Evolutionary conservation across 495 filamentous ascomycete species (phyloP).

Genomic region (Neurospora sp.): DNA sequence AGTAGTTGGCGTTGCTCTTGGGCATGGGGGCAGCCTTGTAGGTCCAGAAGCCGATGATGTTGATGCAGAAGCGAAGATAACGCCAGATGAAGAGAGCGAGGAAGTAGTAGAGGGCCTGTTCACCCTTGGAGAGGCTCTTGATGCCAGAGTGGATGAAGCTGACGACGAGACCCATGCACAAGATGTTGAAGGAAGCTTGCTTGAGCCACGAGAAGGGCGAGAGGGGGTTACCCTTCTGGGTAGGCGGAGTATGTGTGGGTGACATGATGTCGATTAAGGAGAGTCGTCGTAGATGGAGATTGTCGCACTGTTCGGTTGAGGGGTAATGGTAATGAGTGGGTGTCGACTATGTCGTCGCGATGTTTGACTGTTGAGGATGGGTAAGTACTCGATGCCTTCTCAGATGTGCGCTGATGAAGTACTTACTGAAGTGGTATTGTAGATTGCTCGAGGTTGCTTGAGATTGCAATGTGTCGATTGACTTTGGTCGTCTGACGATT

Average conservation of each 20-base stretch:
- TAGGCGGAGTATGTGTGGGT: not conserved
- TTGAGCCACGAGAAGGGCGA: not conserved
- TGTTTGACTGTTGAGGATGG: not conserved
- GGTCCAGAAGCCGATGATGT: constrained; percentile 34
- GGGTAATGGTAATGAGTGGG: no score
- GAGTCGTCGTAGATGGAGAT: not conserved
- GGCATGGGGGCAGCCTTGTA: constrained; percentile 29
- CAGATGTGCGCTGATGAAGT: not conserved
- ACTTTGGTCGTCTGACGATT: not conserved
- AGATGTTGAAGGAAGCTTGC: not conserved
- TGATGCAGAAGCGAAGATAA: constrained; percentile 37
- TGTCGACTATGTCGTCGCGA: no score
- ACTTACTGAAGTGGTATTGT: not conserved
- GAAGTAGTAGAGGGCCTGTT: constrained; percentile 10
- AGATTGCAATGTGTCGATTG: not conserved
- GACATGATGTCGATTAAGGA: not conserved
- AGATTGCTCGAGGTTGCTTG: not conserved
- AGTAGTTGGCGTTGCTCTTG: constrained; percentile 21
- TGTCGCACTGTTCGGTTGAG: no score
- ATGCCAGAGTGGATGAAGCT: not conserved
- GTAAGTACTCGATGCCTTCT: not conserved
- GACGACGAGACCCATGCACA: not conserved
- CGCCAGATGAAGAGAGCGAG: constrained; percentile 20
- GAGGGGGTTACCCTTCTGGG: not conserved
- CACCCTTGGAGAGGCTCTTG: not conserved